Evolutionary conservation across 805 yeast species (phyloP).

Genomic region (Starmerella scarabaei): DNA sequence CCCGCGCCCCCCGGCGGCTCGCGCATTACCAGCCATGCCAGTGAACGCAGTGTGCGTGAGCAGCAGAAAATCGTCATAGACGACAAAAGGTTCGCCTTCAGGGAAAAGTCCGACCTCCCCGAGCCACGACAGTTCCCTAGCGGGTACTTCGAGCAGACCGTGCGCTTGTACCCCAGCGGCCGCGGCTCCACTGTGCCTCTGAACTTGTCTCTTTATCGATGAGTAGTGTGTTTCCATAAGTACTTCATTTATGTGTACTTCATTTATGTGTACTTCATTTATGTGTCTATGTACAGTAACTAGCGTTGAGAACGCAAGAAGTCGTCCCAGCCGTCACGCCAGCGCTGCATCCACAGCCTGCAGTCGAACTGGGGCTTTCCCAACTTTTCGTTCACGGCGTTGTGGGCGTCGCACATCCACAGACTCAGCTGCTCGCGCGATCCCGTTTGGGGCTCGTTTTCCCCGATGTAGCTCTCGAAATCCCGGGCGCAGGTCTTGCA

Average conservation of each 20-base stretch:
- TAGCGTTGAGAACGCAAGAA: constrained; percentile 2
- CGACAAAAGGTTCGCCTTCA: constrained; percentile 60
- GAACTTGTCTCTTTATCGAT: constrained; percentile 36
- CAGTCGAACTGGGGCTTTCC: constrained; percentile 85
- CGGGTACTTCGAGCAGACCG: constrained; percentile 45
- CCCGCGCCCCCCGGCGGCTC: constrained; percentile 17
- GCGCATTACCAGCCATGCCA: constrained; percentile 16
- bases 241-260: too few relatives aligned
- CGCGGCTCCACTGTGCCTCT: constrained; percentile 86
- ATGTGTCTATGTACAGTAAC: constrained; percentile 3
- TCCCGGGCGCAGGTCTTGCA: constrained; percentile 90
- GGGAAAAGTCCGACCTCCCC: constrained; percentile 58
- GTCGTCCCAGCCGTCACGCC: constrained; percentile 90
- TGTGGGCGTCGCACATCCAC: constrained; percentile 95
- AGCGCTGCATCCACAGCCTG: constrained; percentile 77
- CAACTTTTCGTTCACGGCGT: constrained; percentile 73
- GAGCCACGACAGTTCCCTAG: constrained; percentile 46
- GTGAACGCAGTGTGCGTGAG: constrained; percentile 15
- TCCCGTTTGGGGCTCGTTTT: constrained; percentile 30
- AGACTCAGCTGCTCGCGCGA: constrained; percentile 64
- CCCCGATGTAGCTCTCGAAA: constrained; percentile 48
- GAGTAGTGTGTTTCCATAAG: too few relatives aligned
- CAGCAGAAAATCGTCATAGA: constrained; percentile 38
- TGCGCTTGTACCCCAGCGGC: constrained; percentile 86
- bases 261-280: too few relatives aligned